These are phyloP conservation scores for Mycena capillaripes DNA, from an alignment of 768 basidiomycete genomes.

Conservation along the genomic window DNA sequence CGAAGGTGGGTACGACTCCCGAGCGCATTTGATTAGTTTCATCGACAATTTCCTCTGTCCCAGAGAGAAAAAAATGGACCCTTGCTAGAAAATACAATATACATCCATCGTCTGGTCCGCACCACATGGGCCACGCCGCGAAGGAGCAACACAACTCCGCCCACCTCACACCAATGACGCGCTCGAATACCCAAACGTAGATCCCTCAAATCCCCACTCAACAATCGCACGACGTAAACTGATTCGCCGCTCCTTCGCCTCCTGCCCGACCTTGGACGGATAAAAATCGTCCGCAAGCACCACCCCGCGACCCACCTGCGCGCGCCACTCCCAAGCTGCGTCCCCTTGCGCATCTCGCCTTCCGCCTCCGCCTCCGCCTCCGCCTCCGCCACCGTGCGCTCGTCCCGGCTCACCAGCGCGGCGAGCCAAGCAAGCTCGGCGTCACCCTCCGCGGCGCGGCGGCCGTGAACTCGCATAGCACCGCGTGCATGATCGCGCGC, in stretches of 20 bases:
- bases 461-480: conserved; percentile 86
- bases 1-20: too few species aligned
- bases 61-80: not conserved
- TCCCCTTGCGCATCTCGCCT: conserved; percentile 33
- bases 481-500: conserved; percentile 75
- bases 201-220: conserved; percentile 73
- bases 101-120: not conserved
- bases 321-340: conserved; percentile 46
- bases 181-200: conserved; percentile 73
- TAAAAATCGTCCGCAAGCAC: conserved; percentile 83
- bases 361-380: too few species aligned
- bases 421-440: conserved; percentile 89
- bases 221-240: conserved; percentile 77
- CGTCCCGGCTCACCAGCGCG: conserved; percentile 69
- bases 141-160: not conserved
- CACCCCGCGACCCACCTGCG: conserved; percentile 82
- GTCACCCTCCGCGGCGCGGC: conserved; percentile 86
- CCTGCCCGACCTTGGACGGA: conserved; percentile 76
- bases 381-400: conserved; percentile 56
- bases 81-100: not conserved
- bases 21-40: not conserved
- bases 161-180: conserved; percentile 36
- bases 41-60: not conserved
- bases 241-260: conserved; percentile 83
- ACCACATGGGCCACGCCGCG: not conserved